Percentiles rank a stretch among this genome's conserved stretches.
Evolutionary conservation across 129 eudicot species (phyloP).

Genomic region (Pittosporum tobira): DNA sequence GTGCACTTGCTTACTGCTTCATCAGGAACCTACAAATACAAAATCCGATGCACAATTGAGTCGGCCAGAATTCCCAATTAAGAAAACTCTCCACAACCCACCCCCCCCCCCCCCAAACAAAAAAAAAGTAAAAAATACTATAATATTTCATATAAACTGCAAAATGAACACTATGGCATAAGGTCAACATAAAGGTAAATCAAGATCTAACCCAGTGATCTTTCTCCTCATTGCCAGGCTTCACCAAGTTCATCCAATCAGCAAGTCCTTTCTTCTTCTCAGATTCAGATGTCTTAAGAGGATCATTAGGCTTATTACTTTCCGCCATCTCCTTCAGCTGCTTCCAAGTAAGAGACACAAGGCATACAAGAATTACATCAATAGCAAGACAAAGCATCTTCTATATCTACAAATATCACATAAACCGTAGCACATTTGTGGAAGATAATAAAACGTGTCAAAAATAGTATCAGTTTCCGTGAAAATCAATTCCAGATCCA

Average conservation of each 20-base stretch:
- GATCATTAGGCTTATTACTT: slow-evolving; percentile 24
- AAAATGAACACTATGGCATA: background rate
- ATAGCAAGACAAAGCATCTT: slow-evolving; percentile 2
- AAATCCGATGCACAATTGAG: background rate
- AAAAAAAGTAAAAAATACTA: too few species aligned
- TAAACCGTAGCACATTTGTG: too few species aligned
- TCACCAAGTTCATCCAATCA: slow-evolving; percentile 75
- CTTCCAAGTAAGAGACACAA: background rate
- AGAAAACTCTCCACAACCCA: slow-evolving; percentile 3
- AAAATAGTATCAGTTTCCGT: too few species aligned
- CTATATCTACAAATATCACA: background rate
- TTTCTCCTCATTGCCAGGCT: slow-evolving; percentile 73
- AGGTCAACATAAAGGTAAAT: background rate
- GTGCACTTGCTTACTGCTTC: slow-evolving; percentile 71
- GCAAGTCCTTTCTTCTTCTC: slow-evolving; percentile 73
- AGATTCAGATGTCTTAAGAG: slow-evolving; percentile 35
- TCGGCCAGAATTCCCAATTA: too few species aligned
- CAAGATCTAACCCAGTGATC: slow-evolving; percentile 54
- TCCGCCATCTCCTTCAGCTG: slow-evolving; percentile 81
- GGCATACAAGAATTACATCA: background rate
- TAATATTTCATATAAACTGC: background rate
- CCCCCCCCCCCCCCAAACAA: background rate
- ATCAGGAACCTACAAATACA: slow-evolving; percentile 69
- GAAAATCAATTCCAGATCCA: too few species aligned
- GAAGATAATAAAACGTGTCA: too few species aligned